Percentiles rank a stretch among this genome's conserved stretches.
Evolutionary conservation across 2,329 filamentous ascomycete genomes (phyloP).

Genomic region (Ophiostoma piceae): DNA sequence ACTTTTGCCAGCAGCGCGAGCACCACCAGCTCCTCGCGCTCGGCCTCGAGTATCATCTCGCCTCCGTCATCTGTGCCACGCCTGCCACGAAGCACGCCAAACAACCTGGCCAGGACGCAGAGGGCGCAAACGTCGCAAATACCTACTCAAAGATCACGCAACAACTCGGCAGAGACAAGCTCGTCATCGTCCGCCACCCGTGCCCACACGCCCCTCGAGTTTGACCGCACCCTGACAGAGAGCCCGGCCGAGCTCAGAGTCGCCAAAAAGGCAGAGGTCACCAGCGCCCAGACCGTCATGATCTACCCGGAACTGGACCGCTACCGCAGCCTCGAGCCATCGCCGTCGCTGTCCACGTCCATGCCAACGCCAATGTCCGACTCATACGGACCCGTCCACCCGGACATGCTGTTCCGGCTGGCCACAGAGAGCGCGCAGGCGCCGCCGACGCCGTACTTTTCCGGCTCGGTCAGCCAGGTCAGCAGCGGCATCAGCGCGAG

Average conservation of each 20-base stretch:
- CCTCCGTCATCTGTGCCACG: constrained; percentile 25
- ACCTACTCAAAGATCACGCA: constrained; percentile 29
- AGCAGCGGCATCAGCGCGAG: constrained; percentile 62
- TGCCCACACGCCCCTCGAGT: constrained; percentile 37
- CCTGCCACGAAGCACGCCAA: neutral
- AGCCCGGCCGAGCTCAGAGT: constrained; percentile 43
- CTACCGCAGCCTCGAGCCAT: constrained; percentile 47
- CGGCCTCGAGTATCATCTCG: constrained; percentile 29
- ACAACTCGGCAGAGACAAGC: constrained; percentile 37
- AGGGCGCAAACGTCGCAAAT: neutral
- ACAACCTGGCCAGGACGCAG: neutral
- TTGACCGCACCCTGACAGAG: constrained; percentile 41
- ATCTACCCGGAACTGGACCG: constrained; percentile 59
- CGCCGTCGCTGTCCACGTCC: constrained; percentile 25
- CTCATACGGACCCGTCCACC: constrained; percentile 32
- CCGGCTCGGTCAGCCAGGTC: constrained; percentile 47
- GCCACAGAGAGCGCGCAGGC: constrained; percentile 58
- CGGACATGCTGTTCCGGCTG: constrained; percentile 51
- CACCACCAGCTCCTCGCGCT: neutral
- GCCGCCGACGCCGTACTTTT: constrained; percentile 62
- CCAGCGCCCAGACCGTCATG: constrained; percentile 40
- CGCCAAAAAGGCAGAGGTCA: constrained; percentile 40
- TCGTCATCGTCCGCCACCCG: constrained; percentile 43
- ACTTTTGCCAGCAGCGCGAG: constrained; percentile 28
- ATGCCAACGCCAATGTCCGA: constrained; percentile 24